Base-by-base conservation (phyloP, 768 basidiomycete species). In the Pleurotus citrinopileatus region DNA sequence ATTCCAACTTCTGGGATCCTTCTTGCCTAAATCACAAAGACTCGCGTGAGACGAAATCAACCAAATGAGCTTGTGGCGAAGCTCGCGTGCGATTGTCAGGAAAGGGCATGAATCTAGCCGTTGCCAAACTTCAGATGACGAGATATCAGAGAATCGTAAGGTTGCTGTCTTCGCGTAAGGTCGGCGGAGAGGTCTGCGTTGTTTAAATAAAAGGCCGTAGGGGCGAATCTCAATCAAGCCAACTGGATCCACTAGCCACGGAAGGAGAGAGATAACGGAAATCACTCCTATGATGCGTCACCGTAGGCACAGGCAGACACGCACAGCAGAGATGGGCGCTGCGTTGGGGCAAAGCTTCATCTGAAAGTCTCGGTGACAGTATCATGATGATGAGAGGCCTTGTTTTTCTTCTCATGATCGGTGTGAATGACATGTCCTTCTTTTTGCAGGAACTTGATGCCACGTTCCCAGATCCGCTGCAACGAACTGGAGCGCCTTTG, bases 401-500 rank as follows among this genome's bases (percentile, higher is more conserved):
- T 23, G 13, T 4, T 34, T 40, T 40, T 22, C n/a, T 50, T 51
- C 48, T 23, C 48, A 51, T 51, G 48, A 51, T 51, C 48, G 48
- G 34, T 51, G 48, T 51, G 48, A 51, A 51, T n/a, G 6, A n/a
- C 38, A 19, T 51, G 48, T 6, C 29, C 34, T 20, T 36, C 19
- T 19, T 47, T 51, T 17, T 20, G 34, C 34, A 51, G 19, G 34
- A 19, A 20, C 10, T 23, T 51, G 48, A 51, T 37, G 48, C 48
- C 48, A 51, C 48, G 48, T 51, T 51, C 22, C 29, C 48, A 37
- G 48, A 51, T 51, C 48, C 48, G 25, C 27, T 15, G 13, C 22
- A 19, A 36, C 27, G 48, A 51, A 37, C 48, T 51, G 48, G 48
- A 38, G 34, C 34, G 34, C 29, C 34, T 51, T 20, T 19, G 48